Conservation (phyloP, 176 grass and related monocot species). For the Aegilops bicornis region DNA sequence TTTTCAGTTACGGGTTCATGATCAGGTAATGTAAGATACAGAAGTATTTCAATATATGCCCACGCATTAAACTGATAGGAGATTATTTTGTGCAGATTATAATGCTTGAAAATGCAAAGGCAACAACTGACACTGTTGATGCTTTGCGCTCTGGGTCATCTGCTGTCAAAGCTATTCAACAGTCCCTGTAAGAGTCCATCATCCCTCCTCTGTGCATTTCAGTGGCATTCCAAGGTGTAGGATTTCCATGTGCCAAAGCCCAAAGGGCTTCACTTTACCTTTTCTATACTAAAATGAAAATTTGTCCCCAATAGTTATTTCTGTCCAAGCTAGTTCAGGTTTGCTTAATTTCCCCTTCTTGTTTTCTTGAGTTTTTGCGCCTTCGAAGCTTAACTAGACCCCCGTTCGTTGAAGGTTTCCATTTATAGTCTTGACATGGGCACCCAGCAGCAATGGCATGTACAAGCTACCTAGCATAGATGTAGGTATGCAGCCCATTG, state of each 20-base stretch:
- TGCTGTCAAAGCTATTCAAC: slow-evolving; percentile 75
- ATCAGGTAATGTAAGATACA: slow-evolving; percentile 45
- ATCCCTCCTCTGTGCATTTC: neutral
- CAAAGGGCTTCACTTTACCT: neutral
- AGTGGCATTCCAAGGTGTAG: neutral
- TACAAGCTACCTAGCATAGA: neutral
- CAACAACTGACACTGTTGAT: slow-evolving; percentile 68
- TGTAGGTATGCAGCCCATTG: neutral
- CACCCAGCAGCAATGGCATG: neutral
- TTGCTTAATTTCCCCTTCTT: neutral
- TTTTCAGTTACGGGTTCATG: slow-evolving; percentile 69
- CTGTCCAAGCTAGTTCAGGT: neutral
- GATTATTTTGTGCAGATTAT: slow-evolving; percentile 36
- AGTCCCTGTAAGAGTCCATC: slow-evolving; percentile 57
- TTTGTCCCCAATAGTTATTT: neutral
- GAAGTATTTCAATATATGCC: neutral
- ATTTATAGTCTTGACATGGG: neutral
- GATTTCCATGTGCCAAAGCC: neutral
- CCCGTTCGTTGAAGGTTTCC: neutral
- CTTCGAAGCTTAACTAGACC: neutral
- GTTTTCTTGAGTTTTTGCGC: neutral
- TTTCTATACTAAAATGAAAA: neutral
- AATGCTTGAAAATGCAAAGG: slow-evolving; percentile 64
- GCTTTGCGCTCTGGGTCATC: slow-evolving; percentile 56
- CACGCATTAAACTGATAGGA: neutral